These are phyloP conservation scores for Leucoagaricus sp. DNA, from an alignment of 1,284 basidiomycete genomes.

Conservation along the genomic window DNA sequence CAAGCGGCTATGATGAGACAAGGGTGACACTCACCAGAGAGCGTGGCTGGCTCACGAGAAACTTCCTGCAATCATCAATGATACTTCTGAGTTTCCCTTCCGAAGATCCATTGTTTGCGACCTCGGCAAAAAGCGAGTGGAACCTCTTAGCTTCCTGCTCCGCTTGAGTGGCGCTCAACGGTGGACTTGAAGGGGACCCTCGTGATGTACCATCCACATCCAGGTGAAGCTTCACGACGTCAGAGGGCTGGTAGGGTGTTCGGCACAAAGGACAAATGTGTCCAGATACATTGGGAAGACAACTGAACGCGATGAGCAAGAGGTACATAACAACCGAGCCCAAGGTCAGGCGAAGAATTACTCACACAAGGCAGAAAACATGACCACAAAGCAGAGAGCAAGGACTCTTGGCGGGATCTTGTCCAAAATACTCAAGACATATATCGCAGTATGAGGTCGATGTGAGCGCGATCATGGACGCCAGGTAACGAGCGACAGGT, in stretches of 20 bases:
- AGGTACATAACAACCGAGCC: neutral
- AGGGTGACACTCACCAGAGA: slow-evolving; percentile 30
- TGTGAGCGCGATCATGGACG: slow-evolving; percentile 48
- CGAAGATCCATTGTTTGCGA: slow-evolving; percentile 41
- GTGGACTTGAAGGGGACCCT: slow-evolving; percentile 12
- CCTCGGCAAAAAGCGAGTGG: slow-evolving; percentile 37
- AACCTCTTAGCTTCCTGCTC: slow-evolving; percentile 39
- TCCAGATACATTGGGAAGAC: slow-evolving; percentile 34
- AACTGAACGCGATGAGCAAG: slow-evolving; percentile 30
- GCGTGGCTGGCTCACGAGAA: slow-evolving; percentile 37
- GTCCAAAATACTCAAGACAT: slow-evolving; percentile 49
- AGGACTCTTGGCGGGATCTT: slow-evolving; percentile 38
- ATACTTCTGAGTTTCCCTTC: slow-evolving; percentile 41
- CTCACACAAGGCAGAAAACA: slow-evolving; percentile 50
- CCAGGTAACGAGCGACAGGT: slow-evolving; percentile 28
- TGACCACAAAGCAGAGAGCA: slow-evolving; percentile 54
- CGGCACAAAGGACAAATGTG: slow-evolving; percentile 49
- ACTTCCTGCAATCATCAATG: slow-evolving; percentile 41
- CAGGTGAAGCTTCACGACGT: slow-evolving; percentile 44
- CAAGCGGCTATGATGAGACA: neutral
- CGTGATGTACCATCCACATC: slow-evolving; percentile 37
- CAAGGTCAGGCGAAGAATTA: slow-evolving; percentile 9
- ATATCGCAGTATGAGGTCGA: slow-evolving; percentile 53
- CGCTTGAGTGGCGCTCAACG: slow-evolving; percentile 19
- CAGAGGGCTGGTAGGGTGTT: slow-evolving; percentile 36